Conservation (phyloP, 306 rosid genomes). For the Senna siamea region DNA sequence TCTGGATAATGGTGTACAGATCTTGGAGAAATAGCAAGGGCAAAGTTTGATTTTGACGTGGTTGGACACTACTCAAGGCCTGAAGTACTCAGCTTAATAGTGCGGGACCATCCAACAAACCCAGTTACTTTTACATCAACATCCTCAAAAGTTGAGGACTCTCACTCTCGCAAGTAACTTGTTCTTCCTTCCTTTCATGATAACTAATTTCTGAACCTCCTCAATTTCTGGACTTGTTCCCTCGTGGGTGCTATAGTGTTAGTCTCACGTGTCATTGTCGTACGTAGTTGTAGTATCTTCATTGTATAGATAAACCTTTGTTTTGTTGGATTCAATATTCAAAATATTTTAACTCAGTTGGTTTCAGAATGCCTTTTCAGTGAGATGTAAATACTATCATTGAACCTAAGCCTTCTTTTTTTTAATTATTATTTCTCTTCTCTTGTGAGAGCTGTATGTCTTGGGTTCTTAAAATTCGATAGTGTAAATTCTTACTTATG, state of each 20-base stretch:
- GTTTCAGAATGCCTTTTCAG: no score
- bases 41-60: conserved; percentile 85
- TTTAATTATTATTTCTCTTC: no score
- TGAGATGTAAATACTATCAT: neutral
- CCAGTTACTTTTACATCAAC: conserved; percentile 76
- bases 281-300: no score
- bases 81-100: conserved; percentile 82
- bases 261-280: conserved; percentile 10
- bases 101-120: conserved; percentile 71
- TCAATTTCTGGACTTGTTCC: conserved; percentile 35
- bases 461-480: no score
- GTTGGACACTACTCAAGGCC: conserved; percentile 93
- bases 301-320: no score
- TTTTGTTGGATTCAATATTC: no score
- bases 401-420: no score
- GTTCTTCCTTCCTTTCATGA: conserved; percentile 33
- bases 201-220: conserved; percentile 24
- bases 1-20: conserved; percentile 49
- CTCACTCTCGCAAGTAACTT: conserved; percentile 37
- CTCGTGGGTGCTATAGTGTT: neutral
- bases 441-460: no score
- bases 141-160: conserved; percentile 53
- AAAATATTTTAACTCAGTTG: neutral
- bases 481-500: no score
- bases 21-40: conserved; percentile 86